Percentiles rank a stretch among this genome's conserved stretches.
phyloP scores from a whole-genome alignment of 2,329 filamentous ascomycete species.

The Ceratocystis colombiana region DNA sequence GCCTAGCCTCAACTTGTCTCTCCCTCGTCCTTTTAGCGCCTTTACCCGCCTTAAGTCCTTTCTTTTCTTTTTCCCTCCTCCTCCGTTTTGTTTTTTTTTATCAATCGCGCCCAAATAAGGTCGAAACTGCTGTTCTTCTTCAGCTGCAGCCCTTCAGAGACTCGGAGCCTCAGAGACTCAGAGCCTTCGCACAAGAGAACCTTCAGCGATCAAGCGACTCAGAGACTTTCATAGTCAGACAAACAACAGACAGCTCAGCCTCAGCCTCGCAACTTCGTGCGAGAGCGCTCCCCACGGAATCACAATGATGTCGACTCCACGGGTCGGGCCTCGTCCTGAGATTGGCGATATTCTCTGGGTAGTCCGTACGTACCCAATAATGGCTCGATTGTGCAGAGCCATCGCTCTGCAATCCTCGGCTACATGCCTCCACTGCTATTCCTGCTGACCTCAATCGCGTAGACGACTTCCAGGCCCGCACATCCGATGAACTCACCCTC shows the following conservation, averaged over 20 bases:
- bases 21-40: neutral
- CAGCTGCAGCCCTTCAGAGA: constrained; percentile 27
- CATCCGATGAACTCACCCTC: constrained; percentile 84
- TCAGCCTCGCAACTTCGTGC: neutral
- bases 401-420: neutral
- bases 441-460: constrained; percentile 21
- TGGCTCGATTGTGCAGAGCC: no score
- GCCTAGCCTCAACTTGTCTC: neutral
- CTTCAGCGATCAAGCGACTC: neutral
- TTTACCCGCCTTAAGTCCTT: neutral
- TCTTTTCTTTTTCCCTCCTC: neutral
- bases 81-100: constrained; percentile 5
- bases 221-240: no score
- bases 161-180: constrained; percentile 20
- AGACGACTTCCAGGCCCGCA: constrained; percentile 90
- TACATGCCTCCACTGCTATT: neutral
- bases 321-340: constrained; percentile 39
- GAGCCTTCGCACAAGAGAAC: neutral
- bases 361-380: constrained; percentile 49
- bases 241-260: neutral
- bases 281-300: neutral
- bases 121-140: constrained; percentile 20
- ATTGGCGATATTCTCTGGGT: constrained; percentile 59
- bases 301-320: constrained; percentile 37
- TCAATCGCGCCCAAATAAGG: constrained; percentile 27